Percentiles rank a stretch among this genome's conserved stretches.
Evolutionary conservation across 441 rosid species (phyloP).

Genomic region (Euphorbia celastroides): DNA sequence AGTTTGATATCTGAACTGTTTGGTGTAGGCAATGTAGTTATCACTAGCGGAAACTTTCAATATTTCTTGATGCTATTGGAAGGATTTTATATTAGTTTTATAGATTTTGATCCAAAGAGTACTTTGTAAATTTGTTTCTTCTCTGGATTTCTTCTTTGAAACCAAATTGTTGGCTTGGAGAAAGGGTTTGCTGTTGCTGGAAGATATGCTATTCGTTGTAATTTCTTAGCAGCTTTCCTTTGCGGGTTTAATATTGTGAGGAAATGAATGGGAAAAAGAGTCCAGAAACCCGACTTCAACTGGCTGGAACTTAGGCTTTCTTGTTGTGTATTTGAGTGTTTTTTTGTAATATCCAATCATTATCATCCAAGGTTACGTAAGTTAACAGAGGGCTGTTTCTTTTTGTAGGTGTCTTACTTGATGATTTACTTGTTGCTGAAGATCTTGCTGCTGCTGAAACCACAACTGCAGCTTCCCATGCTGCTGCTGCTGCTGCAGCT

Average conservation of each 20-base stretch:
- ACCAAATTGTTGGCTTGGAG: background rate
- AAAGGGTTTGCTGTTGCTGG: background rate
- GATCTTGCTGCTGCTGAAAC: slow-evolving; percentile 94
- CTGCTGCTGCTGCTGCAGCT: slow-evolving; percentile 88
- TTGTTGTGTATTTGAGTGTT: background rate
- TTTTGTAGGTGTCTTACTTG: slow-evolving; percentile 79
- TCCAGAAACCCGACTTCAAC: background rate
- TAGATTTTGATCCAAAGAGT: background rate
- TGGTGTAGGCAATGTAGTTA: background rate
- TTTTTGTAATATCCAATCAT: background rate
- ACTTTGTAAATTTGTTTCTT: background rate
- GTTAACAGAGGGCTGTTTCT: slow-evolving; percentile 9
- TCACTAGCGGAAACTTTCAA: background rate
- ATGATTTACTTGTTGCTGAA: slow-evolving; percentile 96
- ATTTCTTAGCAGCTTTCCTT: background rate
- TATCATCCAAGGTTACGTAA: slow-evolving; percentile 3
- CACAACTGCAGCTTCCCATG: slow-evolving; percentile 83
- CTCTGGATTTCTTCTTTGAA: background rate
- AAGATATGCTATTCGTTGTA: background rate
- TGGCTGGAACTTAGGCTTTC: background rate
- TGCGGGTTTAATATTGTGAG: background rate
- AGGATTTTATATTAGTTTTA: background rate
- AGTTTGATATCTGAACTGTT: background rate
- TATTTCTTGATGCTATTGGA: background rate
- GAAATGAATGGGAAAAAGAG: background rate